Evolutionary conservation across 345 rosid species (phyloP).

Genomic region (Salix udensis): DNA sequence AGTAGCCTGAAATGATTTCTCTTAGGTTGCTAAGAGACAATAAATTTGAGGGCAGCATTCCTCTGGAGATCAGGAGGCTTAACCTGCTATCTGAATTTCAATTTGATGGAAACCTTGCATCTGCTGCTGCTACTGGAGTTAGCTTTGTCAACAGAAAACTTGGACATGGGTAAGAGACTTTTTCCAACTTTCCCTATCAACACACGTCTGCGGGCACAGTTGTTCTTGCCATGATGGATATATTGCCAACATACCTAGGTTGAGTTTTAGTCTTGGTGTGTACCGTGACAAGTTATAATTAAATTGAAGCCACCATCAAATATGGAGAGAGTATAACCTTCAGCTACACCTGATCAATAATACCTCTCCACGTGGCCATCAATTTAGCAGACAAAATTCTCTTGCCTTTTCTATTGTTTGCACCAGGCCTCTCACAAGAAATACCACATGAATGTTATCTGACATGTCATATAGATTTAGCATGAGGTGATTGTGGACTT

Average conservation of each 20-base stretch:
- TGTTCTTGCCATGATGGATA: neutral
- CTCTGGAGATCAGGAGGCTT: slow-evolving; percentile 46
- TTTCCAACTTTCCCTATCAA: neutral
- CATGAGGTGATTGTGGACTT: neutral
- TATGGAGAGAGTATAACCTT: neutral
- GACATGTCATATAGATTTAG: neutral
- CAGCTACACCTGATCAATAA: neutral
- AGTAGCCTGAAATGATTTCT: slow-evolving; percentile 8
- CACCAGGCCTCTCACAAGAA: neutral
- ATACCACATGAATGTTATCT: neutral
- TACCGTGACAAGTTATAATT: neutral
- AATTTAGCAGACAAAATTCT: neutral
- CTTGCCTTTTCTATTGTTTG: neutral
- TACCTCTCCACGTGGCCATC: neutral
- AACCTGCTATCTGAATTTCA: slow-evolving; percentile 53
- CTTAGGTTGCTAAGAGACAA: slow-evolving; percentile 71
- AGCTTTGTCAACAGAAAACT: slow-evolving; percentile 52
- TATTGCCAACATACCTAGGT: neutral
- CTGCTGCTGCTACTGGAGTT: slow-evolving; percentile 24
- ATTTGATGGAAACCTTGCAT: slow-evolving; percentile 40
- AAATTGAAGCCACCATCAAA: neutral
- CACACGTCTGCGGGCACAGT: neutral
- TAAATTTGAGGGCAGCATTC: slow-evolving; percentile 53
- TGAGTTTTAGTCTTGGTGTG: neutral
- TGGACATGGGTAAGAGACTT: slow-evolving; percentile 54